Percentiles rank a stretch among this genome's conserved stretches.
Conservation (phyloP, 1,284 basidiomycete genomes). For the Anthracocystis walkeri region DNA sequence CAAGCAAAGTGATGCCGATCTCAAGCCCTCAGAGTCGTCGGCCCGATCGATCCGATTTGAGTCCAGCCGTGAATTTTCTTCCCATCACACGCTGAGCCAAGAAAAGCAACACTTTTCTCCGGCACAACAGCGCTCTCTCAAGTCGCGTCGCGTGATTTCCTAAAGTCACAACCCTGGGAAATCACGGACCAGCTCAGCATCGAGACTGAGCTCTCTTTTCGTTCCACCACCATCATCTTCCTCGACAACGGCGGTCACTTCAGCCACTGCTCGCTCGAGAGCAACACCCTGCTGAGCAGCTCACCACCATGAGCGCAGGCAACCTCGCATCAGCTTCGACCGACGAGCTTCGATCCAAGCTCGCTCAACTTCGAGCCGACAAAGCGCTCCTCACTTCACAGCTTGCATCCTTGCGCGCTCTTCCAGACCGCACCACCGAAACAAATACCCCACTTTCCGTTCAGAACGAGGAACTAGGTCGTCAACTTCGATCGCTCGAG, state of each 20-base stretch:
- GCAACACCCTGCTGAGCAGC: background rate
- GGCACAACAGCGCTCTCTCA: background rate
- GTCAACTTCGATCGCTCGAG: conserved; percentile 35
- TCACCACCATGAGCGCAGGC: conserved; percentile 13
- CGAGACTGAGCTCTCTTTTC: background rate
- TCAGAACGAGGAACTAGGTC: conserved; percentile 32
- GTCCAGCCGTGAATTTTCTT: too few relatives aligned
- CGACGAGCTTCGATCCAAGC: conserved; percentile 28
- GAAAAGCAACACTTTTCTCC: background rate
- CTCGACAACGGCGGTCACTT: background rate
- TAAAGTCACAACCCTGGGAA: background rate
- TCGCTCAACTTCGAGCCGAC: conserved; percentile 43
- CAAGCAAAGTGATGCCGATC: too few relatives aligned
- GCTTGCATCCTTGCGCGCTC: conserved; percentile 31
- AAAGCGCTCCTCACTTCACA: conserved; percentile 35
- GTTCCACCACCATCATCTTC: conserved; percentile 9
- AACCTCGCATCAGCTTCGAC: conserved; percentile 16
- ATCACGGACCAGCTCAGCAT: conserved; percentile 7
- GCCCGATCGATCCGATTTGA: too few relatives aligned
- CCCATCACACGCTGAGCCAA: too few relatives aligned
- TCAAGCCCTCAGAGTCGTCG: too few relatives aligned
- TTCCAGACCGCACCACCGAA: conserved; percentile 13
- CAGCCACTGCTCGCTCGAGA: background rate
- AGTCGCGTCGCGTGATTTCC: conserved; percentile 27
- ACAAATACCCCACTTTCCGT: conserved; percentile 10